Conservation (phyloP, 1,139 yeast genomes). For the Pichia sp. region DNA sequence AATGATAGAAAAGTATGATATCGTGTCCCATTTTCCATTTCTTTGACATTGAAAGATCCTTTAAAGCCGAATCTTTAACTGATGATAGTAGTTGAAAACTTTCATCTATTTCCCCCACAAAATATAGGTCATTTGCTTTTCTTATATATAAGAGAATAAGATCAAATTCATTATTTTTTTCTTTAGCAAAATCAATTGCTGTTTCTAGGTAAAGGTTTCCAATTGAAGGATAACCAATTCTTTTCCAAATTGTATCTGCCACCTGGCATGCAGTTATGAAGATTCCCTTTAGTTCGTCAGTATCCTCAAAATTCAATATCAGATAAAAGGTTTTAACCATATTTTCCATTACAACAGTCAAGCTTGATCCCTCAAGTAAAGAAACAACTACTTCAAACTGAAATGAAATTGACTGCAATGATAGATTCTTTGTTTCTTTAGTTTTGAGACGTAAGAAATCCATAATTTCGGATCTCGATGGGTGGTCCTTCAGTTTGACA, state of each 20-base stretch:
- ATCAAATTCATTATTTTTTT: conserved; percentile 20
- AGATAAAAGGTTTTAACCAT: conserved; percentile 51
- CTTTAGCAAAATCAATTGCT: conserved; percentile 36
- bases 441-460: conserved; percentile 59
- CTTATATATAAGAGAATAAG: conserved; percentile 34
- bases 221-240: conserved; percentile 46
- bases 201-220: conserved; percentile 45
- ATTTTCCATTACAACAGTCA: conserved; percentile 47
- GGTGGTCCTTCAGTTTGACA: conserved; percentile 37
- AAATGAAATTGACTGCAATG: conserved; percentile 53
- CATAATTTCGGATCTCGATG: conserved; percentile 54
- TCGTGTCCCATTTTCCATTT: conserved; percentile 38
- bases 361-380: conserved; percentile 47
- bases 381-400: conserved; percentile 56
- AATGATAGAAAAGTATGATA: conserved; percentile 37
- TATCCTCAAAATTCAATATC: conserved; percentile 38
- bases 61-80: conserved; percentile 18
- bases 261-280: conserved; percentile 47
- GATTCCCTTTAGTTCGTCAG: conserved; percentile 32
- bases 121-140: conserved; percentile 35
- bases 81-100: conserved; percentile 31
- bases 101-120: conserved; percentile 39
- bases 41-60: conserved; percentile 37
- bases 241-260: conserved; percentile 47
- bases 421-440: conserved; percentile 45